These are phyloP conservation scores for Yarrowia deformans DNA, from an alignment of 805 yeast genomes.

Conservation along the genomic window DNA sequence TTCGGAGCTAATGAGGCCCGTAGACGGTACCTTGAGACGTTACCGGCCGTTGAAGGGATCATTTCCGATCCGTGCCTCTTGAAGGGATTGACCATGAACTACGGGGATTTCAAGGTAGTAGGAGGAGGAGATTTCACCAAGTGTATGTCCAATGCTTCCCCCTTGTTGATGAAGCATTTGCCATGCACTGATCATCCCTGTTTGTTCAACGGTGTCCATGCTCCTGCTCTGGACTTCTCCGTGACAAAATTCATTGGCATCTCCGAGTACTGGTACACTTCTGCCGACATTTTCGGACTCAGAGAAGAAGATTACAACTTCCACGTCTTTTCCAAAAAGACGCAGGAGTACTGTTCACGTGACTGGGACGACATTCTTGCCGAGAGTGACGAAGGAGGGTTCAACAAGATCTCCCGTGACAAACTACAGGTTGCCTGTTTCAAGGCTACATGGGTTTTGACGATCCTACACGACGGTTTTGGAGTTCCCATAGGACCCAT, in stretches of 20 bases:
- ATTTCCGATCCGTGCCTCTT: constrained; percentile 85
- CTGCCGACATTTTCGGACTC: constrained; percentile 85
- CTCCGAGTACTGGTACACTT: constrained; percentile 97
- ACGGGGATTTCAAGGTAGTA: constrained; percentile 49
- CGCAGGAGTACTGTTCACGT: constrained; percentile 74
- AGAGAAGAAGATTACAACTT: constrained; percentile 85
- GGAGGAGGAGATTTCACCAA: constrained; percentile 83
- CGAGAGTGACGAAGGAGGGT: constrained; percentile 61
- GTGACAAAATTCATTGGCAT: constrained; percentile 88
- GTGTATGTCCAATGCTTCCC: constrained; percentile 76
- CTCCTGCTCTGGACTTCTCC: constrained; percentile 82
- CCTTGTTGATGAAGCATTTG: constrained; percentile 70
- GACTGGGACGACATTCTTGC: constrained; percentile 68
- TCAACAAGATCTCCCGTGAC: constrained; percentile 63
- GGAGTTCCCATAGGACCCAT: constrained; percentile 63
- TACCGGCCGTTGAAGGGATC: constrained; percentile 43
- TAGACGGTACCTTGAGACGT: constrained; percentile 60
- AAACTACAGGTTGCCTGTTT: constrained; percentile 79
- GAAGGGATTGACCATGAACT: constrained; percentile 55
- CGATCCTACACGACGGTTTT: constrained; percentile 90
- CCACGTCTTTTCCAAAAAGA: constrained; percentile 65
- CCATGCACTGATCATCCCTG: constrained; percentile 92
- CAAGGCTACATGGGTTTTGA: constrained; percentile 93
- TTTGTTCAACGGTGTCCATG: constrained; percentile 93
- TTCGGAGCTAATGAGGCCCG: constrained; percentile 97